Conservation (phyloP, 768 basidiomycete species). For the Omphalotus guepiniiformis region DNA sequence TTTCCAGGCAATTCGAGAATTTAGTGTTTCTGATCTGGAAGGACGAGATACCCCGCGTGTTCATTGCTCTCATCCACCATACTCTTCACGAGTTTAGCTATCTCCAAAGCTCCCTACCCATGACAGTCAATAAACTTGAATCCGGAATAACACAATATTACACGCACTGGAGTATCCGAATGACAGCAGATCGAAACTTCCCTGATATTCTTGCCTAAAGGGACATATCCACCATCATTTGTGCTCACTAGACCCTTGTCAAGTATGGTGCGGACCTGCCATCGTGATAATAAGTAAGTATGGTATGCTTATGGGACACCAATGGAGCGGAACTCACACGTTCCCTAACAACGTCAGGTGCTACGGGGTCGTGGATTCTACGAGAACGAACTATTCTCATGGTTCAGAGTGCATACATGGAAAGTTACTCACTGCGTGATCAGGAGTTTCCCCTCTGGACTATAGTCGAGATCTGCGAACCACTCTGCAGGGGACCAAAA, state of each 20-base stretch:
- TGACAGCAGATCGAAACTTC: constrained; percentile 64
- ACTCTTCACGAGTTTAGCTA: constrained; percentile 46
- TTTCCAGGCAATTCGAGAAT: neutral
- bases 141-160: constrained; percentile 5
- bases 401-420: neutral
- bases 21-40: constrained; percentile 2
- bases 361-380: constrained; percentile 49
- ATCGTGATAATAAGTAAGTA: neutral
- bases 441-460: constrained; percentile 48
- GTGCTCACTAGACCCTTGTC: no score
- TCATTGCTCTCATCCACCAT: constrained; percentile 54
- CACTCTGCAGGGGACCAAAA: constrained; percentile 37
- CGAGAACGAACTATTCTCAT: neutral
- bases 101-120: constrained; percentile 46
- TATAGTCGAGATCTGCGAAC: constrained; percentile 66
- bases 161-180: constrained; percentile 57
- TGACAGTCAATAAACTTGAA: neutral
- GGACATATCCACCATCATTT: constrained; percentile 33
- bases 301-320: neutral
- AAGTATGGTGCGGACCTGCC: constrained; percentile 42
- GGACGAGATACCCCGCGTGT: constrained; percentile 23
- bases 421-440: constrained; percentile 52
- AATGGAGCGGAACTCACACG: constrained; percentile 29
- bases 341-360: constrained; percentile 34
- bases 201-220: constrained; percentile 36